Base-by-base conservation (phyloP, 352 stramenopile genomes). In the Paralagenidium karlingii region DNA sequence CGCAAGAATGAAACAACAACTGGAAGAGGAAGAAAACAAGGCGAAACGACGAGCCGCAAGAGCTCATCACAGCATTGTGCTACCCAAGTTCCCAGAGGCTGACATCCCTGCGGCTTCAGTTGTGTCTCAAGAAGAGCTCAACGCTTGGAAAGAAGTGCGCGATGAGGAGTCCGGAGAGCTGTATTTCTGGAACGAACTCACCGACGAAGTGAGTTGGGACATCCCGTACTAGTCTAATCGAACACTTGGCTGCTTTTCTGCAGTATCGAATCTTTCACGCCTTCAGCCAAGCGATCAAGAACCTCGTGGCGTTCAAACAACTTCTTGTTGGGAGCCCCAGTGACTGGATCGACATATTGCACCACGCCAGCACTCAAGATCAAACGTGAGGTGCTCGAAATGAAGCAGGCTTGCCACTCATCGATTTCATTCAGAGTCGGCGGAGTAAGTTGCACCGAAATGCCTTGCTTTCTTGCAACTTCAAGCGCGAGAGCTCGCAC, bases 361-460 rank as follows among this genome's bases (percentile, higher is more conserved):
- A 86, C 37, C 9, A 50, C 65, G 16, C 50, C 37, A 2, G 68
- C 67, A 29, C 67, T 63, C 8, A 90, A 47, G n/a, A 87, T 68
- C 26, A 90, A 46, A 3, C 76, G 71, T 20, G 76, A 90, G 26
- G 76, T 90, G 41, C 76, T 90, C 22, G 76, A 85, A 42, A 90
- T 79, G 43, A 90, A 90, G 39, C 73, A 85, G 4, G 55, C 74
- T 34, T 84, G 60, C 76, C 76, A 90, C 29, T 58, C 42, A 13
- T 73, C 58, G 1, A 85, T 50, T 8, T 63, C 48, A 22, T 79
- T 56, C 11, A 90, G 49, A 16, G 42, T 51, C 7, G 76, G 76
- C 24, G 76, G 64, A 11, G 50, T 40, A 2, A 86, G 47, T 24
- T 69, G 62, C 0, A 84, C 60, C 0, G 68, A 55, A 37, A 87